These are phyloP conservation scores for Colletotrichum spinosum DNA, from an alignment of 2,329 filamentous ascomycete genomes.

Conservation along the genomic window DNA sequence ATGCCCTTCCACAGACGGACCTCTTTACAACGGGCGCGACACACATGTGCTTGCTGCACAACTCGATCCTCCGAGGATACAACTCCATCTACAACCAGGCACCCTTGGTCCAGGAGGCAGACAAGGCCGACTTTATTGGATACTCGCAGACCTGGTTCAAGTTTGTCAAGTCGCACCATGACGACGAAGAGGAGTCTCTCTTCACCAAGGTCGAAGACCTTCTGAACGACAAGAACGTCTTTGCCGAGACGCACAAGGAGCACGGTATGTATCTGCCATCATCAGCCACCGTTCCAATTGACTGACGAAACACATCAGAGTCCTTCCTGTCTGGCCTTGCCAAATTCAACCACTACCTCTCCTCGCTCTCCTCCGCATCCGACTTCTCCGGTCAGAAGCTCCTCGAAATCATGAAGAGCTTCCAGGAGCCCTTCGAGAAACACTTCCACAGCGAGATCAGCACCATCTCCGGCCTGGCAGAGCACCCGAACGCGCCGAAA, in stretches of 20 bases:
- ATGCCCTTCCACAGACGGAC: constrained; percentile 57
- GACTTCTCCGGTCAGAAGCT: constrained; percentile 59
- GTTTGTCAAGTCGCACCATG: constrained; percentile 70
- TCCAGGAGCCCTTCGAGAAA: constrained; percentile 61
- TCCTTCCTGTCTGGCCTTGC: constrained; percentile 64
- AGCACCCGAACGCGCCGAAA: constrained; percentile 63
- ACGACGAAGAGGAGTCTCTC: constrained; percentile 68
- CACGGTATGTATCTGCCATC: constrained; percentile 58
- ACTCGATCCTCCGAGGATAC: constrained; percentile 71
- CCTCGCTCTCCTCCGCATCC: constrained; percentile 51
- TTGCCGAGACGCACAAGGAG: constrained; percentile 64
- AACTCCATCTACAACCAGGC: constrained; percentile 74
- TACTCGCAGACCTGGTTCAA: constrained; percentile 70
- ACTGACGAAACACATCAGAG: constrained; percentile 41
- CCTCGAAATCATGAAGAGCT: constrained; percentile 60
- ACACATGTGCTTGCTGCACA: constrained; percentile 72
- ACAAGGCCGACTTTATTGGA: constrained; percentile 67
- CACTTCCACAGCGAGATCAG: constrained; percentile 68
- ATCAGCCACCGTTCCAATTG: neutral
- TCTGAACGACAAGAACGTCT: constrained; percentile 62
- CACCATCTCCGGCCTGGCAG: constrained; percentile 61
- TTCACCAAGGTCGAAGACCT: constrained; percentile 66
- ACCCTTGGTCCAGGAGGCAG: constrained; percentile 59
- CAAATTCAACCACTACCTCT: constrained; percentile 65
- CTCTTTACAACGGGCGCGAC: constrained; percentile 69